Evolutionary conservation across 257 asterid genomes (phyloP).

Genomic region (Petrea volubilis): DNA sequence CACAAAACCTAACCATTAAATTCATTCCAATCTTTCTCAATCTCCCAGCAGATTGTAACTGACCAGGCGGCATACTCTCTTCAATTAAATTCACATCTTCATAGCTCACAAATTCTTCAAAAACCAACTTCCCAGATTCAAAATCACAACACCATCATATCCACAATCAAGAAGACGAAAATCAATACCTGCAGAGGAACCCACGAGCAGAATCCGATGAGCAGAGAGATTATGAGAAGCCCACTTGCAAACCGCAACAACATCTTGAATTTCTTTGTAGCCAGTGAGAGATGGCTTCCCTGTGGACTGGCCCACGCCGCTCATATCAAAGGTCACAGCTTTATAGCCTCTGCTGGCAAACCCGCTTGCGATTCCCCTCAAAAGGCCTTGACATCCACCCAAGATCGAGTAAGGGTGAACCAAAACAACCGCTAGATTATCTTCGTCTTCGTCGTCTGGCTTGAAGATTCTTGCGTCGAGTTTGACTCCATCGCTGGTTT

Average conservation of each 20-base stretch:
- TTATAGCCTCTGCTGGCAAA: constrained; percentile 47
- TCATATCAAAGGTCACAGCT: constrained; percentile 58
- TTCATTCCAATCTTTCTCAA: neutral
- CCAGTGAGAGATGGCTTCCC: constrained; percentile 52
- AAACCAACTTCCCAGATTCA: too few relatives aligned
- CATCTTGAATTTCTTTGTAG: constrained; percentile 43
- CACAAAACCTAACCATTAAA: neutral
- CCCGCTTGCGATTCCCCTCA: constrained; percentile 47
- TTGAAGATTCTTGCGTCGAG: constrained; percentile 44
- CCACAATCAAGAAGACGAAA: neutral
- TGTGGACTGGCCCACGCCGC: constrained; percentile 56
- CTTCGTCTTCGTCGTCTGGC: constrained; percentile 12
- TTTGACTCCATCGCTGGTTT: constrained; percentile 47
- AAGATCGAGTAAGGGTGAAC: constrained; percentile 61
- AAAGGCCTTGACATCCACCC: constrained; percentile 50
- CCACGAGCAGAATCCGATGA: constrained; percentile 39
- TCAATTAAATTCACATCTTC: neutral
- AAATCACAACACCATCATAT: neutral
- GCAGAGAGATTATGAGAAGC: constrained; percentile 29
- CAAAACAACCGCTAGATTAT: constrained; percentile 34
- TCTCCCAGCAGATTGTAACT: neutral
- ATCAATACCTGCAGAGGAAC: constrained; percentile 60
- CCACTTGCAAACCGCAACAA: constrained; percentile 57
- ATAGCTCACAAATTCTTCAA: neutral
- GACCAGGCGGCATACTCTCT: neutral